Base-by-base conservation (phyloP, 192 early-diverging fungal genomes). In the Gigaspora rosea region DNA sequence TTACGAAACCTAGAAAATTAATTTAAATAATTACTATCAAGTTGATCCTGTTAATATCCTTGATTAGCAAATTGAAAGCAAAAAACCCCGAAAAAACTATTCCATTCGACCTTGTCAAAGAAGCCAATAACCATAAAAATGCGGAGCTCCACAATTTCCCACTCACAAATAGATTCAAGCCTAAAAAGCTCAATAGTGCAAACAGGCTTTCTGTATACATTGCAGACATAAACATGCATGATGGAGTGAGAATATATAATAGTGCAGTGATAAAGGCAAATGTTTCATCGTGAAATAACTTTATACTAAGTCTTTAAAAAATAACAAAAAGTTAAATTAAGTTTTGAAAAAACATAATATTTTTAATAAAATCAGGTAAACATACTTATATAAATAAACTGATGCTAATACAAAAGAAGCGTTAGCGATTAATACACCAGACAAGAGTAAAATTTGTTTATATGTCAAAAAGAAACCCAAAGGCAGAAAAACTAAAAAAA, bases 161-260 rank as follows among this genome's bases (percentile, higher is more conserved):
- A 36, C 81, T 80, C 0, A 81, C 76, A 15, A 87, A 73, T 36
- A 81, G 82, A 48, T 86, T 64, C 93, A 98, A 92, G 11, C 94
- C 95, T 0, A 85, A 81, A 76, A 98, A 96, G 12, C 90, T 90
- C 8, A 95, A 82, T 46, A 85, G 82, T 1, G 94, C 90, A 82
- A 96, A 98, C 46, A 92, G 76, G 56, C 92, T 94, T 82, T 98
- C 96, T 0, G 96, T 90, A 71, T 96, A 84, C 79, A 94, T 86
- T 5, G 94, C 84, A 15, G 96, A 94, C 91, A 96, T 92, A 76
- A 98, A 96, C 65, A 95, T 87, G 13, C 88, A 88, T 10, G 94
- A 88, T 8, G 95, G 95, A 5, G 92, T 91, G 35, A 94, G 68
- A 68, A 86, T 87, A 78, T 90, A 98, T 15, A 94, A 85, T 35